Conservation (phyloP, 257 asterid species). For the Solanum corneliomulleri region DNA sequence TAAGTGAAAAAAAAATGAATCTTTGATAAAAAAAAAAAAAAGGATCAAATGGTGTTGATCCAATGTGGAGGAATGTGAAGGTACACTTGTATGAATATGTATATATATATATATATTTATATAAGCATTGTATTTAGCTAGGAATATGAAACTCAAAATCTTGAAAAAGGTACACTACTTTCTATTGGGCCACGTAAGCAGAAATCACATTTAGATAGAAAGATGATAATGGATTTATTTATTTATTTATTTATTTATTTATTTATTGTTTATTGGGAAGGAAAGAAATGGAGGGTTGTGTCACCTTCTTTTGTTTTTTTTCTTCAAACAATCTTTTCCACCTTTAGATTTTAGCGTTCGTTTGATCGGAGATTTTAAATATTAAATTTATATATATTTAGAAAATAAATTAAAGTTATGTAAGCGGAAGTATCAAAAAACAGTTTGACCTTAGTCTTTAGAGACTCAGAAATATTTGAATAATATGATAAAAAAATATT, state of each 20-base stretch:
- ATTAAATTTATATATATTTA: too few relatives aligned
- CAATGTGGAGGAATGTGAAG: not conserved
- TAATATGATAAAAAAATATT: too few relatives aligned
- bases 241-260: not conserved
- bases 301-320: not conserved
- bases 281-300: not conserved
- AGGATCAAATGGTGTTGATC: not conserved
- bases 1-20: not conserved
- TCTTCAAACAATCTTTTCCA: too few relatives aligned
- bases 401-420: too few relatives aligned
- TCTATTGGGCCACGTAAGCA: conserved; percentile 47
- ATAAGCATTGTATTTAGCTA: not conserved
- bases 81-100: not conserved
- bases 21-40: not conserved
- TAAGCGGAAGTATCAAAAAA: not conserved
- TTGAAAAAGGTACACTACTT: not conserved
- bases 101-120: not conserved
- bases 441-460: too few relatives aligned
- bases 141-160: not conserved
- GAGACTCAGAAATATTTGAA: not conserved
- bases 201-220: conserved; percentile 49
- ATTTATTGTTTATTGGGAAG: not conserved
- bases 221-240: conserved; percentile 21
- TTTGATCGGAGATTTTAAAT: too few relatives aligned
- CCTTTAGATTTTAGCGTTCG: not conserved